Percentiles rank a stretch among this genome's conserved stretches.
phyloP scores from a whole-genome alignment of 2,329 filamentous ascomycete genomes.

The Mariannaea sp. region DNA sequence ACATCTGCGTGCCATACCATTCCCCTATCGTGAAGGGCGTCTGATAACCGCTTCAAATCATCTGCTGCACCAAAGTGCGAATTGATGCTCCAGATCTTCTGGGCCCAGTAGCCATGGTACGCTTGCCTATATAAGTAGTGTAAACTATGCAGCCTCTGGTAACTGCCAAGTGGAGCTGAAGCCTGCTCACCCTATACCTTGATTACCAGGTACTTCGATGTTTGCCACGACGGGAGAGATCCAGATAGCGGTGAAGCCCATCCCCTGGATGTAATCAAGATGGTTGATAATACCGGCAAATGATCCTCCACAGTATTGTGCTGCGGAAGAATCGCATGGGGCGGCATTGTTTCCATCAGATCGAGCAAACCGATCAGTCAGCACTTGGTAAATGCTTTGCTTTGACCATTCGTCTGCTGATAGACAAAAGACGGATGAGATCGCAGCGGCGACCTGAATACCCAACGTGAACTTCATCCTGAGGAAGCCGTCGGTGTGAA shows the following conservation, averaged over 20 bases:
- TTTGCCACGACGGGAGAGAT: conserved; percentile 25
- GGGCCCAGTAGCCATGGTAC: conserved; percentile 25
- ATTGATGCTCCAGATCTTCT: conserved; percentile 24
- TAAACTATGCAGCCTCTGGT: neutral
- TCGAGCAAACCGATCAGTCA: conserved; percentile 23
- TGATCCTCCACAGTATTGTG: conserved; percentile 21
- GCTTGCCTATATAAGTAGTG: conserved; percentile 11
- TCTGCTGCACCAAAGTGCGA: conserved; percentile 18
- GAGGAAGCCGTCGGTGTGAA: neutral
- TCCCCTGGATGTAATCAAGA: conserved; percentile 24
- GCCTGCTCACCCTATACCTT: conserved; percentile 13
- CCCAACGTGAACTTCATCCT: conserved; percentile 17
- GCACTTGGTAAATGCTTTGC: conserved; percentile 24
- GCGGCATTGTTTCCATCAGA: conserved; percentile 13
- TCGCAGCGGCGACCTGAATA: neutral
- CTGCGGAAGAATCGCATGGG: conserved; percentile 14
- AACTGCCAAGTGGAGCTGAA: neutral
- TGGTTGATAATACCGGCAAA: conserved; percentile 21
- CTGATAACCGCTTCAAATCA: conserved; percentile 22
- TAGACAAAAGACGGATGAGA: conserved; percentile 8
- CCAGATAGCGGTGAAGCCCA: conserved; percentile 26
- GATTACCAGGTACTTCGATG: conserved; percentile 14
- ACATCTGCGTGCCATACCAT: conserved; percentile 10
- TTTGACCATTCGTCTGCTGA: conserved; percentile 19
- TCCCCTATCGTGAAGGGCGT: conserved; percentile 19